Evolutionary conservation across 164 flowering plant species (phyloP).

Genomic region (Vitis vinifera): DNA sequence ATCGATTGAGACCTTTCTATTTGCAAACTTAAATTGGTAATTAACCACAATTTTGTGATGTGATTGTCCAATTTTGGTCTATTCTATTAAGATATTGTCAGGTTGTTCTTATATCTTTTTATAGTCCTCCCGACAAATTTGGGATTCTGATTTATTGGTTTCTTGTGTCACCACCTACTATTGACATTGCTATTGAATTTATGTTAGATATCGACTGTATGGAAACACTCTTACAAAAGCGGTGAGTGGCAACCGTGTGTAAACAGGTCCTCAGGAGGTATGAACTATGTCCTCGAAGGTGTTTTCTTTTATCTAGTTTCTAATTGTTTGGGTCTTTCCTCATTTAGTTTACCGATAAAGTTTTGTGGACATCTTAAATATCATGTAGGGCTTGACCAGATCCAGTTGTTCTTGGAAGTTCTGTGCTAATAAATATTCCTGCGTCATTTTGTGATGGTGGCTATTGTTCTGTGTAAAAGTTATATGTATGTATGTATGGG

Average conservation of each 20-base stretch:
- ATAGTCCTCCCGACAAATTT: neutral
- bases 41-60: neutral
- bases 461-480: neutral
- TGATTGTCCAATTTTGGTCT: neutral
- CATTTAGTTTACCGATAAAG: neutral
- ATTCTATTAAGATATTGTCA: neutral
- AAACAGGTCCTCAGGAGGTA: constrained; percentile 73
- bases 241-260: constrained; percentile 82
- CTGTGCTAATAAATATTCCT: neutral
- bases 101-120: neutral
- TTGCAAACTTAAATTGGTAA: neutral
- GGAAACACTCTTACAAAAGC: constrained; percentile 76
- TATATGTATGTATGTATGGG: no score
- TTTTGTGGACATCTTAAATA: neutral
- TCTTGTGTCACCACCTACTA: neutral
- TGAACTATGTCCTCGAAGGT: neutral
- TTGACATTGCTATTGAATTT: constrained; percentile 20
- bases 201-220: constrained; percentile 71
- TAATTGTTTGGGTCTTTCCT: neutral
- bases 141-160: neutral
- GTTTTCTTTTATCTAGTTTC: neutral
- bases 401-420: neutral
- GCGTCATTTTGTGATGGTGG: neutral
- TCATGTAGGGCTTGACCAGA: neutral
- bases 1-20: neutral